Base-by-base conservation (phyloP, 148 eudicot species). In the Simmondsia chinensis region DNA sequence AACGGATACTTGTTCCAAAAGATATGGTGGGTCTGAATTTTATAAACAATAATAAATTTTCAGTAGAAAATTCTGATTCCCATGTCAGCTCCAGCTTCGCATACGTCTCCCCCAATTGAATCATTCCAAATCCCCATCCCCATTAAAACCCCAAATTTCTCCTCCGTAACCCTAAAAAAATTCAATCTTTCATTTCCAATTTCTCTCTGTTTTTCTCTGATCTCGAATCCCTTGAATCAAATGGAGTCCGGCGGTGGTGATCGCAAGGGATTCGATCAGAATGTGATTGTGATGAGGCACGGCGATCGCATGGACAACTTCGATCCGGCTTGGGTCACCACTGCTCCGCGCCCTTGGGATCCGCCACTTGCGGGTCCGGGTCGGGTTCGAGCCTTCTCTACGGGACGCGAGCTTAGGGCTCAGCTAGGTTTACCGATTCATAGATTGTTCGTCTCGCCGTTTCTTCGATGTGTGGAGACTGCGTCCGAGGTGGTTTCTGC, bases 271-370 rank as follows among this genome's bases (percentile, higher is more conserved):
- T 30, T 60, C 13, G 34, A 38, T 54, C 97, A 89, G 37, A 63
- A 84, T 65, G 72, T 89, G 44, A 53, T 89, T 47, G 75, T 89
- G 11, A 78, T 89, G 93, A 60, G 97, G 20, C 97, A 89, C 63
- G 95, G 97, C 8, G 91, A 89, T 43, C 79, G 97, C 9, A 57
- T 68, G 13, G 97, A 89, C 69, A 84, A 89, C 68, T 71, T 70
- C 58, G 97, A 72, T 20, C 73, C 74, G 0, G 29, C 20, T 7
- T 89, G 95, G 97, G 48, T 70, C 11, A 26, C 44, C 2, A 57
- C 66, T 5, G 87, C 93, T 5, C 68, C 56, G n/a, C 48, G 82
- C n/a, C 88, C 80, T 7, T 89, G 93, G 93, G 95, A 89, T 57
- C 97, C 97, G 4, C 95, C 95, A 0, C 62, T 89, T 0, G 49